Conservation (phyloP, 2,329 filamentous ascomycete species). For the Alternaria sp. region DNA sequence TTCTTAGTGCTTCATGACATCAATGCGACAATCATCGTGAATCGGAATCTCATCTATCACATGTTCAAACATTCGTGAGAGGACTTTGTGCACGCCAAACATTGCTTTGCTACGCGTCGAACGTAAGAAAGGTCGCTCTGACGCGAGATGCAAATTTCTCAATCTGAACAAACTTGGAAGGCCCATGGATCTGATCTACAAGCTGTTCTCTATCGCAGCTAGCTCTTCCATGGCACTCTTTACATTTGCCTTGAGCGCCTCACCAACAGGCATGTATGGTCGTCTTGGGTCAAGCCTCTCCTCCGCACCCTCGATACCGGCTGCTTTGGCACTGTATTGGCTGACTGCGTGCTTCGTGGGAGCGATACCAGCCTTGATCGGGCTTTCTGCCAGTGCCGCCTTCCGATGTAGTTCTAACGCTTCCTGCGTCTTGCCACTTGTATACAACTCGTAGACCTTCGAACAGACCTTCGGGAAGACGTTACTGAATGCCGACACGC, state of each 20-base stretch:
- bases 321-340: slow-evolving; percentile 68
- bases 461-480: slow-evolving; percentile 65
- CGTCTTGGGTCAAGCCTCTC: slow-evolving; percentile 39
- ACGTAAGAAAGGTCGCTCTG: neutral
- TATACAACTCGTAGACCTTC: slow-evolving; percentile 69
- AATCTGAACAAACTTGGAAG: neutral
- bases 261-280: slow-evolving; percentile 42
- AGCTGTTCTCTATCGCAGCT: slow-evolving; percentile 37
- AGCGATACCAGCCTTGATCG: slow-evolving; percentile 72
- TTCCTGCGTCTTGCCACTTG: slow-evolving; percentile 64
- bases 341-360: slow-evolving; percentile 73
- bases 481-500: slow-evolving; percentile 67
- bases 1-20: neutral
- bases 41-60: neutral
- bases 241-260: slow-evolving; percentile 36
- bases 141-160: neutral
- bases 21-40: neutral
- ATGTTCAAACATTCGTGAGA: neutral
- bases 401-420: slow-evolving; percentile 68
- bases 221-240: slow-evolving; percentile 37
- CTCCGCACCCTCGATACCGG: slow-evolving; percentile 54
- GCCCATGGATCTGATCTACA: slow-evolving; percentile 3
- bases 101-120: neutral
- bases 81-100: too few relatives aligned
- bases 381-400: slow-evolving; percentile 71